Percentiles rank a stretch among this genome's conserved stretches.
phyloP scores from a whole-genome alignment of 2,329 filamentous ascomycete genomes.

The Pseudonectria buxi region DNA sequence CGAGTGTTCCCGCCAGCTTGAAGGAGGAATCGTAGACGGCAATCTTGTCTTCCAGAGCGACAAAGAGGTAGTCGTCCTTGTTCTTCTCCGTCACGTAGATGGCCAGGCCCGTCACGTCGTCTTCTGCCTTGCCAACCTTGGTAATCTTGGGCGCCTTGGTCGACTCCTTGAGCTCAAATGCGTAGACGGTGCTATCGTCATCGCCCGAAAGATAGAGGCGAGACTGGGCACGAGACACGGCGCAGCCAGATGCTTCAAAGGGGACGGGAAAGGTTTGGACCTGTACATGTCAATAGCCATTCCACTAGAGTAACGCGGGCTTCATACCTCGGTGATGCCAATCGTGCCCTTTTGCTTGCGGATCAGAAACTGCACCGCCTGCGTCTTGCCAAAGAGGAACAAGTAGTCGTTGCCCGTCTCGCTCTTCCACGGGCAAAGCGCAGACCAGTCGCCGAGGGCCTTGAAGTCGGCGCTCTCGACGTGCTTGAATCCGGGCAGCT shows the following conservation, averaged over 20 bases:
- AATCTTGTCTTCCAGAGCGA: conserved; percentile 31
- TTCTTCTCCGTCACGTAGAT: conserved; percentile 29
- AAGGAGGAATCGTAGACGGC: conserved; percentile 33
- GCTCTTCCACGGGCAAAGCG: conserved; percentile 39
- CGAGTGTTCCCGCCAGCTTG: conserved; percentile 28
- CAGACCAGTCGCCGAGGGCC: conserved; percentile 40
- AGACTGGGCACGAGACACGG: conserved; percentile 28
- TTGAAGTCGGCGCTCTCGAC: conserved; percentile 26
- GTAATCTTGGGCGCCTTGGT: conserved; percentile 29
- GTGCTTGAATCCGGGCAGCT: conserved; percentile 25
- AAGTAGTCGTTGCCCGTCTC: conserved; percentile 35
- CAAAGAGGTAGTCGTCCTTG: conserved; percentile 36
- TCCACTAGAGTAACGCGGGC: not conserved
- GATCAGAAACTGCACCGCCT: conserved; percentile 33
- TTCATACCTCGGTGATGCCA: conserved; percentile 31
- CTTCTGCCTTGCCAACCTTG: conserved; percentile 27
- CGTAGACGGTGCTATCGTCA: conserved; percentile 31
- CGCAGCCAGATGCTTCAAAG: conserved; percentile 37
- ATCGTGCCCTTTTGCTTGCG: conserved; percentile 19
- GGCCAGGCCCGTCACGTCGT: conserved; percentile 35
- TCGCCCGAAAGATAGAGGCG: conserved; percentile 35
- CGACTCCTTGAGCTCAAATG: conserved; percentile 33
- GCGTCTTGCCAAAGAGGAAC: conserved; percentile 38
- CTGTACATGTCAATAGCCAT: conserved; percentile 13
- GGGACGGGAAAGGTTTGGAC: conserved; percentile 36